Percentiles rank a stretch among this genome's conserved stretches.
Evolutionary conservation across 805 yeast genomes (phyloP).

Genomic region (Zygosaccharomyces gambellarensis): DNA sequence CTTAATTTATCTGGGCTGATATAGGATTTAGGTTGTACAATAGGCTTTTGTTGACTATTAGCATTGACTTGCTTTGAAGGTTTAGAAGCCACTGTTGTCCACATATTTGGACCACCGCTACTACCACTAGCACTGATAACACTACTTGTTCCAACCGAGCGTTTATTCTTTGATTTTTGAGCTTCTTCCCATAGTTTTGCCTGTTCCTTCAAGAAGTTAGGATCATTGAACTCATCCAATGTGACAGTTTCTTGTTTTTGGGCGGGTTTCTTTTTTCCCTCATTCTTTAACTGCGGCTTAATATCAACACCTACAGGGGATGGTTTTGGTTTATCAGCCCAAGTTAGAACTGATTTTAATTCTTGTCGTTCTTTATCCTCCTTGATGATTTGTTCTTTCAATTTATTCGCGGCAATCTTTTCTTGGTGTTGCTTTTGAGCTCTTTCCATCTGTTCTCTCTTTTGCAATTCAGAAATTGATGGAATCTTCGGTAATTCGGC

Average conservation of each 20-base stretch:
- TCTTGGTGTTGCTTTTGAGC: conserved; percentile 17
- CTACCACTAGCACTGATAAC: conserved; percentile 33
- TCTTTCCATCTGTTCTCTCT: conserved; percentile 18
- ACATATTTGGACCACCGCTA: conserved; percentile 14
- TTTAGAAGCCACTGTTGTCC: conserved; percentile 32
- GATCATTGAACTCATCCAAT: conserved; percentile 21
- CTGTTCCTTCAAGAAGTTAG: conserved; percentile 32
- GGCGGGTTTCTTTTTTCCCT: conserved; percentile 4
- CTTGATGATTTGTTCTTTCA: conserved; percentile 19
- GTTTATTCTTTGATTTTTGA: conserved; percentile 71
- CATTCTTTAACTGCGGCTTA: conserved; percentile 16
- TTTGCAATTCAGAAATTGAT: conserved; percentile 23
- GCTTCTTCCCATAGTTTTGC: conserved; percentile 42
- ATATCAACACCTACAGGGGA: conserved; percentile 18
- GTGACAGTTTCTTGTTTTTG: conserved; percentile 2
- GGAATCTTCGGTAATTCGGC: conserved; percentile 18
- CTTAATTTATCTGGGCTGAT: conserved; percentile 36
- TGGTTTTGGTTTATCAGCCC: conserved; percentile 27
- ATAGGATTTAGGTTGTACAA: conserved; percentile 22
- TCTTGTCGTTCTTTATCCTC: conserved; percentile 23
- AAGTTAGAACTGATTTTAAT: conserved; percentile 24
- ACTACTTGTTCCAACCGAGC: conserved; percentile 47
- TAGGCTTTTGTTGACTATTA: conserved; percentile 17
- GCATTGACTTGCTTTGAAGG: conserved; percentile 21
- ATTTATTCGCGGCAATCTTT: conserved; percentile 18